Percentiles rank a stretch among this genome's conserved stretches.
Evolutionary conservation across 352 stramenopile species (phyloP).

Genomic region (Pythium graminicola): DNA sequence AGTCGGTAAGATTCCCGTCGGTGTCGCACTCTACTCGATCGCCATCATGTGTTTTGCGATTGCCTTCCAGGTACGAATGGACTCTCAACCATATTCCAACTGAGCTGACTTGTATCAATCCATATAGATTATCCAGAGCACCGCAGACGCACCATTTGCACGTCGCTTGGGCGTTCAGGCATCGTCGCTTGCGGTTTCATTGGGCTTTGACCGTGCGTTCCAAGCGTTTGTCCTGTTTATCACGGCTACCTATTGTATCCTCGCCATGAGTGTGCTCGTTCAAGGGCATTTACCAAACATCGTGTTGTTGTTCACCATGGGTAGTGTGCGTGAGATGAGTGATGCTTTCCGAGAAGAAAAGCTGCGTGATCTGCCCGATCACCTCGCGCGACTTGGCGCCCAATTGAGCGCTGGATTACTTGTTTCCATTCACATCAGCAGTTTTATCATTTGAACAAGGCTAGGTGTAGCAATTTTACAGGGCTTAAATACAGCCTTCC

Average conservation of each 20-base stretch:
- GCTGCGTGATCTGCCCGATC: constrained; percentile 47
- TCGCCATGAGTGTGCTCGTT: constrained; percentile 40
- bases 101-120: too few species aligned
- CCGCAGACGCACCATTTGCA: constrained; percentile 62
- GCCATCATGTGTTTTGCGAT: constrained; percentile 54
- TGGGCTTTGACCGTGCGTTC: constrained; percentile 58
- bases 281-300: constrained; percentile 66
- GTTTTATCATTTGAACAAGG: constrained; percentile 11
- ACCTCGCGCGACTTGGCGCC: constrained; percentile 39
- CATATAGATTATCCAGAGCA: constrained; percentile 52
- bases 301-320: constrained; percentile 47
- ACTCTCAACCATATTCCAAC: too few species aligned
- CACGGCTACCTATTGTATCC: constrained; percentile 45
- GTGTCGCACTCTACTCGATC: constrained; percentile 45
- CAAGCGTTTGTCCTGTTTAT: constrained; percentile 59
- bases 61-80: constrained; percentile 35
- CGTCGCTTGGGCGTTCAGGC: constrained; percentile 38
- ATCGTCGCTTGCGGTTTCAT: constrained; percentile 44
- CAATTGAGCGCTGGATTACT: constrained; percentile 42
- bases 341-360: constrained; percentile 67
- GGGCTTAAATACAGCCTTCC: constrained; percentile 7
- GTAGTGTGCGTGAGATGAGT: constrained; percentile 54
- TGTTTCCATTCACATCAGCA: constrained; percentile 49
- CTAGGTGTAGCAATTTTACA: neutral
- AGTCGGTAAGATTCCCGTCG: constrained; percentile 32